Percentiles rank a stretch among this genome's conserved stretches.
phyloP scores from a whole-genome alignment of 2,329 filamentous ascomycete species.

The Botrytis paeoniae region DNA sequence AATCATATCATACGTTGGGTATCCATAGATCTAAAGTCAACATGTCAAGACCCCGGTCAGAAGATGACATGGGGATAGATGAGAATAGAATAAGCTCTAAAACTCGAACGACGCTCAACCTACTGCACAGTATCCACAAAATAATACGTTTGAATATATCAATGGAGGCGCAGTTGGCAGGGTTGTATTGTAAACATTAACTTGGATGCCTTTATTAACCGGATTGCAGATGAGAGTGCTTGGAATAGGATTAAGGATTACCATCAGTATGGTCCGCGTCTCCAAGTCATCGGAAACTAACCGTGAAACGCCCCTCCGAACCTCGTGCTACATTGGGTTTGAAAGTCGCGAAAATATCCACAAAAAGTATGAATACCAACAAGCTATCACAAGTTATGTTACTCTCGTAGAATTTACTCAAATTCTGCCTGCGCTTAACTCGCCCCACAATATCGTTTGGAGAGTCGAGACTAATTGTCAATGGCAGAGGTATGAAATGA shows the following conservation, averaged over 20 bases:
- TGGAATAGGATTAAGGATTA: conserved; percentile 1
- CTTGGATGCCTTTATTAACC: background rate
- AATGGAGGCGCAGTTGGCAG: background rate
- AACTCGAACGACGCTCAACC: background rate
- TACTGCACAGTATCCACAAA: background rate
- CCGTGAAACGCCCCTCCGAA: background rate
- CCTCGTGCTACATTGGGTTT: background rate
- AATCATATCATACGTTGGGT: conserved; percentile 2
- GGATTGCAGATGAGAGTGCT: background rate
- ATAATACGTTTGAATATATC: background rate
- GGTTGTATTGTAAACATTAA: background rate
- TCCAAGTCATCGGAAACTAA: conserved; percentile 1
- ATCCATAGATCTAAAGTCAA: background rate
- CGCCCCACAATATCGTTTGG: background rate
- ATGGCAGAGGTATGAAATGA: background rate
- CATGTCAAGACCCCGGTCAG: background rate
- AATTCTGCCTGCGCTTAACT: background rate
- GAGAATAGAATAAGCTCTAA: conserved; percentile 14
- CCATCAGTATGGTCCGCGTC: conserved; percentile 9
- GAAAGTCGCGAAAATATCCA: background rate
- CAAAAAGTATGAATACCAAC: background rate
- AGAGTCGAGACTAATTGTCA: background rate
- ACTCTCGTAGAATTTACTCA: background rate
- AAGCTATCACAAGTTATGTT: background rate
- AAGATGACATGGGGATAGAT: conserved; percentile 7